Evolutionary conservation across 1,284 basidiomycete genomes (phyloP), one percentile per base, ranked within the genome.

Genomic region (Paramarasmius palmivorus): DNA sequence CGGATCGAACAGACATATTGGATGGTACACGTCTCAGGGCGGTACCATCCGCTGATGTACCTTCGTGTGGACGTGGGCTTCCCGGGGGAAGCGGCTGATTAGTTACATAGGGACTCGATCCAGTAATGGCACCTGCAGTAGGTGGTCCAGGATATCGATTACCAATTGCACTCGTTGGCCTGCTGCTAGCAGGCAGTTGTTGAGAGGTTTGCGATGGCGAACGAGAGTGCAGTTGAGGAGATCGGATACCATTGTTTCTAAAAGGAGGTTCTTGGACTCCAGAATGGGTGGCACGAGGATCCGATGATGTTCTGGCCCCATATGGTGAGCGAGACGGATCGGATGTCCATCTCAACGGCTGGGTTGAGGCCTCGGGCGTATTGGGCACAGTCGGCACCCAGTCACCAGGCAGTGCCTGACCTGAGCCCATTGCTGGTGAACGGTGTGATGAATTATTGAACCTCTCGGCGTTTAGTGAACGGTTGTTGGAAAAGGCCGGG

Each of bases 1-100:
- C 56, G 9, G 71, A 71, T 23, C 61, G 61, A 53, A 70, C 52
- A 25, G 71, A 72, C 25, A 62, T 50, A 47, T 60, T 67, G 19
- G 71, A 73, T 17, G 58, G 47, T 3, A 60, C 57, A 32, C 67
- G 65, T 20, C 62, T 63, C 46, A 71, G 32, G 9, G 17, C 19
- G 29, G 37, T 12, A 7, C 19, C 41, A 14, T 47, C 51, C 15
- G 47, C 44, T 8, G 34, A 29, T 38, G 34, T 25, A 26, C 37
- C 29, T 53, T 35, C 42, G 12, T 47, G 10, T 19, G 53, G 25
- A 23, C 46, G 38, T 8, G 19, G 41, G 48, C 15, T 29, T 25
- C n/a, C 14, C 2, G 14, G 29, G 4, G 12, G 32, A 15, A 32
- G 35, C 34, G 15, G 53, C 29, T 32, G 29, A 32, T 32, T 32